These are phyloP conservation scores for Nitzschia inconspicua DNA, from an alignment of 108 stramenopile species.

Conservation along the genomic window DNA sequence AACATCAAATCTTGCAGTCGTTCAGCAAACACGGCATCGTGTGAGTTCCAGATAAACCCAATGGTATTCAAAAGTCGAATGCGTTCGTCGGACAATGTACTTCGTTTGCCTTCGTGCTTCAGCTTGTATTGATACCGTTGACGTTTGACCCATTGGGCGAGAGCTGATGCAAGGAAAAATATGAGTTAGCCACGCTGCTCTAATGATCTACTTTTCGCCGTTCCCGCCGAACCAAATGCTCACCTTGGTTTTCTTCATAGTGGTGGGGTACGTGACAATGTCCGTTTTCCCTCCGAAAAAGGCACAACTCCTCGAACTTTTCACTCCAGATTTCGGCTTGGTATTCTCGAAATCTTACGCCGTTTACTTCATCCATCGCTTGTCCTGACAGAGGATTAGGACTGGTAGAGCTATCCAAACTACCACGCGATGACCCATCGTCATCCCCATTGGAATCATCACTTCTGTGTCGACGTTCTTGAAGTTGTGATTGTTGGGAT, in stretches of 20 bases:
- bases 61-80: constrained; percentile 35
- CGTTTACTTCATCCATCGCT: too few species aligned
- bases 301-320: constrained; percentile 28
- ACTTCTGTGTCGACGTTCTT: too few species aligned
- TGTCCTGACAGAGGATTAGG: too few species aligned
- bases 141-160: constrained; percentile 51
- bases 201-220: too few species aligned
- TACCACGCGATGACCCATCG: too few species aligned
- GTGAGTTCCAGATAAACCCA: constrained; percentile 52
- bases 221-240: too few species aligned
- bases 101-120: constrained; percentile 35
- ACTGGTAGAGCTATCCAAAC: too few species aligned
- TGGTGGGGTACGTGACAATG: constrained; percentile 44
- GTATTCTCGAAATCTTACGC: constrained; percentile 19
- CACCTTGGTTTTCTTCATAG: constrained; percentile 12
- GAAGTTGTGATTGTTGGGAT: too few species aligned
- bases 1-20: constrained; percentile 17
- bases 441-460: too few species aligned
- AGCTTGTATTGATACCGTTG: constrained; percentile 56
- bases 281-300: constrained; percentile 25
- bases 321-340: constrained; percentile 40
- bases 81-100: constrained; percentile 45
- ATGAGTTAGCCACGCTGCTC: too few species aligned
- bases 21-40: constrained; percentile 39
- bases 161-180: too few species aligned